Evolutionary conservation across 2,329 filamentous ascomycete genomes (phyloP), one percentile per base, ranked within the genome.

Genomic region (Pseudogymnoascus sp.): DNA sequence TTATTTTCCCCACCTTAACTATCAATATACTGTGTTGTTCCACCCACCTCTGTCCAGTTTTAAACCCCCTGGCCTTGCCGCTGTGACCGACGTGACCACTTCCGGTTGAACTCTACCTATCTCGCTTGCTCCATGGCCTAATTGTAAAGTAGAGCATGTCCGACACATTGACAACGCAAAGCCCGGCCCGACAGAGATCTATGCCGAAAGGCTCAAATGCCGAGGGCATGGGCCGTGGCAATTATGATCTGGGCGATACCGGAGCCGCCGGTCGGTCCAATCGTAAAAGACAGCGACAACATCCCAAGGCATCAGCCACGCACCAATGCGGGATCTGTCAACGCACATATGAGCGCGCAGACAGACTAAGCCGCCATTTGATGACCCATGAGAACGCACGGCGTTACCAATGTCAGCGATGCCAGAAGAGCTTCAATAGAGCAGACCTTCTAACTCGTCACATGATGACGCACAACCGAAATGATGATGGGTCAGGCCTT

Each of bases 331-430:
- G 59, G n/a, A 62, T 69, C 19, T 69, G 67, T 21, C 50, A 62
- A 21, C 63, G 66, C 16, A 60, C 59, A 59, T 69, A 68, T 33
- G 68, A 68, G n/a, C 33, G 68, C 38, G 65, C 64, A 47, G 68
- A 69, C 24, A 47, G 42, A 10, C 42, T 47, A 26, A 47, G 42
- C 47, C 40, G 61, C 29, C 24, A 68, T 47, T 44, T 68, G 24
- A 69, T 64, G 42, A 68, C 64, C 44, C 68, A 69, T 64, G 68
- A 69, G 61, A 68, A 68, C 61, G 63, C 68, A 21, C 64, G 68
- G 10, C 67, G 61, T 8, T 65, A 64, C 47, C 66, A 64, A 16
- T 69, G 67, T 60, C 40, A 61, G n/a, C 62, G 40, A 21, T 68
- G 65, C 47, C n/a, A 42, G 11, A 69, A 69, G 38, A 68, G 65